Conservation (phyloP, 2,329 filamentous ascomycete species). For the Ascochyta clinopodiicola region DNA sequence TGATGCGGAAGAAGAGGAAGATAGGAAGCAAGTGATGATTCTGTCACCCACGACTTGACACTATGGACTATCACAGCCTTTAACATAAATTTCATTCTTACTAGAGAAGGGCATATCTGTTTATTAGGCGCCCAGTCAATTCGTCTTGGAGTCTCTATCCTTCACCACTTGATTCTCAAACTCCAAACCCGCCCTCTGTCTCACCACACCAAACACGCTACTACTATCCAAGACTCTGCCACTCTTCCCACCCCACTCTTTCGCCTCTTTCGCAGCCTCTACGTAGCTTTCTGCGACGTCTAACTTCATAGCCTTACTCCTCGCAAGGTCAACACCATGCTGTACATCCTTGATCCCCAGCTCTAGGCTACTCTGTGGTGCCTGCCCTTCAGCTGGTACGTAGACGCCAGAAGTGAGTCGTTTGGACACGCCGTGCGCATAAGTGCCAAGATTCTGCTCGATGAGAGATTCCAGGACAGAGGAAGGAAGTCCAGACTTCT, state of each 20-base stretch:
- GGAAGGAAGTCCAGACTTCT: constrained; percentile 53
- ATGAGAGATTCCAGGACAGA: constrained; percentile 54
- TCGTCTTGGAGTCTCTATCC: constrained; percentile 6
- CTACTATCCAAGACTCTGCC: constrained; percentile 56
- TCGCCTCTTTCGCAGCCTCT: constrained; percentile 54
- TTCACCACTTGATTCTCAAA: constrained; percentile 53
- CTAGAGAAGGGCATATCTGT: too few species aligned
- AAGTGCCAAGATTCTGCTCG: constrained; percentile 38
- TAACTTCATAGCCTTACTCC: constrained; percentile 49
- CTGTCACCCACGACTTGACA: too few species aligned
- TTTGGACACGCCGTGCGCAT: constrained; percentile 34
- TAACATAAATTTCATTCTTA: too few species aligned
- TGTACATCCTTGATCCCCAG: constrained; percentile 62
- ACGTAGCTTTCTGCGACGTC: constrained; percentile 54
- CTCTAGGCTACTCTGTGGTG: constrained; percentile 57
- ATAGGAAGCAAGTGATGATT: too few species aligned
- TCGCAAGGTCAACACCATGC: constrained; percentile 56
- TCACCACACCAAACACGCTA: constrained; percentile 58
- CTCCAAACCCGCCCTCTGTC: constrained; percentile 51
- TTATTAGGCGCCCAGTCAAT: too few species aligned
- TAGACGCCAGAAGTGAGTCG: constrained; percentile 39
- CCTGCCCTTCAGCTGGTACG: constrained; percentile 31
- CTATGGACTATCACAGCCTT: too few species aligned
- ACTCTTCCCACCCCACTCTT: constrained; percentile 44
- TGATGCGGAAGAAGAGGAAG: too few species aligned